Evolutionary conservation across 2,329 filamentous ascomycete genomes (phyloP).

Genomic region (Pestalotiopsis sp.): DNA sequence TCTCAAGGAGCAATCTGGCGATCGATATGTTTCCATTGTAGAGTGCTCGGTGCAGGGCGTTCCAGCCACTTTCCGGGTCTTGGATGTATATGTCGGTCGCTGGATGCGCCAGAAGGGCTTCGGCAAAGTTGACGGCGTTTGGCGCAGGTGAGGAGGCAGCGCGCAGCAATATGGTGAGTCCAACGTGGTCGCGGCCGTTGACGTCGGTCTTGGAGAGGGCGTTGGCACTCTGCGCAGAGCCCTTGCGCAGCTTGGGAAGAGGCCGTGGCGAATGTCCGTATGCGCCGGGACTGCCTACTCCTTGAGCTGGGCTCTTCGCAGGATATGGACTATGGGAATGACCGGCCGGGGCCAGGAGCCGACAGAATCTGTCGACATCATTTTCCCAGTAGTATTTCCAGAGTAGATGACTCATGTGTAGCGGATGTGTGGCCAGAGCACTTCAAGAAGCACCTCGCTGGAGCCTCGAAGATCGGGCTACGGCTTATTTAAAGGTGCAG

Average conservation of each 20-base stretch:
- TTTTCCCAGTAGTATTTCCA: conserved; percentile 98
- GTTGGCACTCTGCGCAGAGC: conserved; percentile 49
- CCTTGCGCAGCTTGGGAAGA: conserved; percentile 52
- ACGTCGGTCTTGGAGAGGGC: conserved; percentile 65
- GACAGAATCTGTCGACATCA: conserved; percentile 94
- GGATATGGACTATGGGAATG: conserved; percentile 55
- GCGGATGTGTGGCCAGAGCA: conserved; percentile 44
- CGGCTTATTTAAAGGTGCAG: conserved; percentile 88
- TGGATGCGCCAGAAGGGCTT: conserved; percentile 79
- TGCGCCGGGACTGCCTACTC: conserved; percentile 43
- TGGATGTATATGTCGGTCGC: conserved; percentile 83
- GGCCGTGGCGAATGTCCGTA: conserved; percentile 53
- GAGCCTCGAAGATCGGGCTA: conserved; percentile 71
- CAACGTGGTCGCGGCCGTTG: conserved; percentile 81
- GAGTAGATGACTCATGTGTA: conserved; percentile 92
- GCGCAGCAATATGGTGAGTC: conserved; percentile 83
- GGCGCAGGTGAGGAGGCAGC: conserved; percentile 75
- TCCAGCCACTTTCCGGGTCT: conserved; percentile 94
- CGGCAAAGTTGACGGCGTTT: conserved; percentile 74
- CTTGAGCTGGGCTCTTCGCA: conserved; percentile 52
- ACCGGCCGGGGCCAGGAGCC: conserved; percentile 76
- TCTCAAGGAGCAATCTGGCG: conserved; percentile 78
- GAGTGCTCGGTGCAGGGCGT: conserved; percentile 85
- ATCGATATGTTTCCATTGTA: conserved; percentile 89
- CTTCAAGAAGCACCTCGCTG: conserved; percentile 80